These are phyloP conservation scores for Fraxinus nigra DNA, from an alignment of 305 asterid genomes.

Conservation along the genomic window DNA sequence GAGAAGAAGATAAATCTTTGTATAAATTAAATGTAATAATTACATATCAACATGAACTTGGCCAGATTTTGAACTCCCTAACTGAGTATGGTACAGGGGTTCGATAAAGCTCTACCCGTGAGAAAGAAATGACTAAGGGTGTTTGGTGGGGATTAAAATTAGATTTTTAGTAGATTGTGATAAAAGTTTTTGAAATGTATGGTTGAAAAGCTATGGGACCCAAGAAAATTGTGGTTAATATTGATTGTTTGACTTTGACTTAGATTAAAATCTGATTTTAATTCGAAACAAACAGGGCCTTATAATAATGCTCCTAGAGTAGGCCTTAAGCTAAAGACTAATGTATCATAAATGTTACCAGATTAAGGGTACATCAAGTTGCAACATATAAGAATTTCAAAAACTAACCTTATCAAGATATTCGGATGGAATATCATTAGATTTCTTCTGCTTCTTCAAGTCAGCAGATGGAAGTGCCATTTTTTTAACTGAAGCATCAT, in stretches of 20 bases:
- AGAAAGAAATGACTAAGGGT: neutral
- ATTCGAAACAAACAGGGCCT: no score
- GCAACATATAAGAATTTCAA: slow-evolving; percentile 11
- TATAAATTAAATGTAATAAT: slow-evolving; percentile 1
- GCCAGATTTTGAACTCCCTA: slow-evolving; percentile 14
- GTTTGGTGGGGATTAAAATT: no score
- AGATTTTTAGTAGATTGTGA: no score
- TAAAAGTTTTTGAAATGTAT: no score
- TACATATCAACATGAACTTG: slow-evolving; percentile 1
- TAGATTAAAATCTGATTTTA: no score
- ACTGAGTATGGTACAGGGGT: neutral
- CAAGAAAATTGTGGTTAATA: no score
- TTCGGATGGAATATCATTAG: slow-evolving; percentile 52
- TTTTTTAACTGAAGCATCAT: slow-evolving; percentile 32
- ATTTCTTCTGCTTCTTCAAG: slow-evolving; percentile 40
- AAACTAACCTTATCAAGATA: slow-evolving; percentile 59
- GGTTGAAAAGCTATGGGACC: no score
- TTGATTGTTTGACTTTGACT: no score
- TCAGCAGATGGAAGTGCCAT: slow-evolving; percentile 30
- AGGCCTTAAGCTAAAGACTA: slow-evolving; percentile 1
- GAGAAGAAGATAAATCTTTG: slow-evolving; percentile 1
- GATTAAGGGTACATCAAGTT: slow-evolving; percentile 1
- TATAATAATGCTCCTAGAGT: neutral
- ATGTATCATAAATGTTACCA: neutral
- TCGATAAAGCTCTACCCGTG: neutral